These are phyloP conservation scores for Nosema muscidifuracis DNA, from an alignment of 371 early-diverging fungal genomes.

Conservation along the genomic window DNA sequence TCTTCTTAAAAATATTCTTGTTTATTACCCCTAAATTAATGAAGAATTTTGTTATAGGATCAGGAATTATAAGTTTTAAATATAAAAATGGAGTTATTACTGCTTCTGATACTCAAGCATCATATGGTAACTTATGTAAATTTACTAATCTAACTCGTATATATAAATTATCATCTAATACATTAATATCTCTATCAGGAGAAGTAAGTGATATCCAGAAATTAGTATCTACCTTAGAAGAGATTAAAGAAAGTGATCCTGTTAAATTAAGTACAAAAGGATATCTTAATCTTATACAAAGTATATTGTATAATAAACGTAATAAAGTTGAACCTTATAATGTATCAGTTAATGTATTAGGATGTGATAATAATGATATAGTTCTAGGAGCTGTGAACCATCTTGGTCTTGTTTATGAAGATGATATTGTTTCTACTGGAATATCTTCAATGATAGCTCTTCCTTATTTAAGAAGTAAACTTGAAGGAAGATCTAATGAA, in stretches of 20 bases:
- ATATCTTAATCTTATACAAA: slow-evolving; percentile 57
- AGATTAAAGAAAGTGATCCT: slow-evolving; percentile 67
- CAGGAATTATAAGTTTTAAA: slow-evolving; percentile 65
- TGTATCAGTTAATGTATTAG: slow-evolving; percentile 84
- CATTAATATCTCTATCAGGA: slow-evolving; percentile 78
- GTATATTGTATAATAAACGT: slow-evolving; percentile 82
- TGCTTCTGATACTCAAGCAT: slow-evolving; percentile 83
- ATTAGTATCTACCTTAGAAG: slow-evolving; percentile 73
- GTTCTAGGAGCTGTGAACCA: slow-evolving; percentile 80
- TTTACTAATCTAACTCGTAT: slow-evolving; percentile 81
- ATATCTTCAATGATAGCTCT: slow-evolving; percentile 85
- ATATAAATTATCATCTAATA: slow-evolving; percentile 70
- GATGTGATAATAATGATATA: slow-evolving; percentile 51
- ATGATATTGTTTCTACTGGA: slow-evolving; percentile 85
- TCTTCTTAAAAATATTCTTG: not conserved
- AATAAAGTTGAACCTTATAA: slow-evolving; percentile 83
- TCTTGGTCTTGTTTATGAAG: slow-evolving; percentile 83
- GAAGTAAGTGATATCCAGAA: slow-evolving; percentile 87
- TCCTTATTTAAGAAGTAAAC: slow-evolving; percentile 75
- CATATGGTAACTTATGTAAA: slow-evolving; percentile 86
- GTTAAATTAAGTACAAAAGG: slow-evolving; percentile 41
- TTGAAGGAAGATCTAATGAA: too few species aligned
- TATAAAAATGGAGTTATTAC: slow-evolving; percentile 93
- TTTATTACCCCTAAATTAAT: not conserved
- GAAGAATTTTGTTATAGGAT: slow-evolving; percentile 39